A percentile compares a stretch with the other conserved stretches of the same genome.
These are phyloP conservation scores for Podila epicladia DNA, from an alignment of 192 early-diverging fungal genomes.

Conservation along the genomic window DNA sequence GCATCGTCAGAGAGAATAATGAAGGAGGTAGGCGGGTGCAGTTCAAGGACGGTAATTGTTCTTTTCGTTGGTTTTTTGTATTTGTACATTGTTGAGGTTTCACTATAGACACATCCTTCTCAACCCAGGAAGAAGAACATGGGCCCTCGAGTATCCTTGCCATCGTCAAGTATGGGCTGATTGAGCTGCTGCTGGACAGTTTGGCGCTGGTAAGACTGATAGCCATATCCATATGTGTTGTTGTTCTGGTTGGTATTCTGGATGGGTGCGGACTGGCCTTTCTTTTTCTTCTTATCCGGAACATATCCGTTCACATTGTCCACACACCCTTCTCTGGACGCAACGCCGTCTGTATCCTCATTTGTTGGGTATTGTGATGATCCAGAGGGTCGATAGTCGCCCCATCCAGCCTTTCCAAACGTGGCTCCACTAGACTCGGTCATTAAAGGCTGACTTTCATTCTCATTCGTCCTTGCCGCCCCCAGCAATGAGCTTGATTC, in stretches of 20 bases:
- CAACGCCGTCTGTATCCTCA: background rate
- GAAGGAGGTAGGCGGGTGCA: no score
- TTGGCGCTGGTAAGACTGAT: slow-evolving; percentile 40
- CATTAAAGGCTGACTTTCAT: slow-evolving; percentile 30
- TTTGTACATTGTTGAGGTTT: no score
- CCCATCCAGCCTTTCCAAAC: slow-evolving; percentile 45
- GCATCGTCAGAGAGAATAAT: no score
- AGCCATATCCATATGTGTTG: slow-evolving; percentile 41
- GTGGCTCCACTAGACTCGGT: slow-evolving; percentile 19
- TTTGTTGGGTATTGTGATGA: background rate
- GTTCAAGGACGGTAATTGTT: no score
- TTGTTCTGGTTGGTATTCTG: slow-evolving; percentile 6
- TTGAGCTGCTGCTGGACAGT: slow-evolving; percentile 10
- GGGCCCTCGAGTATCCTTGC: slow-evolving; percentile 34
- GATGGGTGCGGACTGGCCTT: background rate
- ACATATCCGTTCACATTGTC: slow-evolving; percentile 32
- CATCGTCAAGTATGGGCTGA: background rate
- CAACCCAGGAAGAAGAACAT: slow-evolving; percentile 46
- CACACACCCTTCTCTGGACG: slow-evolving; percentile 27
- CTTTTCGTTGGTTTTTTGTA: no score
- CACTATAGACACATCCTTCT: no score
- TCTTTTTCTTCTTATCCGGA: slow-evolving; percentile 34
- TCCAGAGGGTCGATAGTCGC: background rate
- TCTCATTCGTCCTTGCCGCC: background rate
- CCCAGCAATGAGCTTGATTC: slow-evolving; percentile 14